Conservation (phyloP, 2,329 filamentous ascomycete genomes). For the Coniochaeta sp. region DNA sequence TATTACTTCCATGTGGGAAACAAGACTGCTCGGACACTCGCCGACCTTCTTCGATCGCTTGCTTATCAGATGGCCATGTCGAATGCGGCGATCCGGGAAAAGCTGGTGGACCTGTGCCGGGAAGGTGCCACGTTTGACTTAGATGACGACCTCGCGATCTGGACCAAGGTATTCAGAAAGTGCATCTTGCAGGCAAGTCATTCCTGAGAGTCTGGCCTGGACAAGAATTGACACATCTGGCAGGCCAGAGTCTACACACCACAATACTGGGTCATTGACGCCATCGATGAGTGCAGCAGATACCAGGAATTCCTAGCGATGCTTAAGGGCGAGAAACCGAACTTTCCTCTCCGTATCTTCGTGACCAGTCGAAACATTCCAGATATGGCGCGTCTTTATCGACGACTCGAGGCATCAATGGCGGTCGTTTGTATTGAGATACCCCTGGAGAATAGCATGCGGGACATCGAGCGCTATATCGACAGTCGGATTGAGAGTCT, state of each 20-base stretch:
- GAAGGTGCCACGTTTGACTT: slow-evolving; percentile 14
- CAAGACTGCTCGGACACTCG: slow-evolving; percentile 7
- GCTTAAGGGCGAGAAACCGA: slow-evolving; percentile 10
- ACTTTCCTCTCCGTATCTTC: slow-evolving; percentile 18
- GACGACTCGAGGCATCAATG: slow-evolving; percentile 4
- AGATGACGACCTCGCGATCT: slow-evolving; percentile 20
- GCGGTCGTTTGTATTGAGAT: slow-evolving; percentile 9
- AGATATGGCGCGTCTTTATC: slow-evolving; percentile 10
- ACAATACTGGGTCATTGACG: slow-evolving; percentile 27
- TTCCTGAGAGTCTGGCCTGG: too few relatives aligned
- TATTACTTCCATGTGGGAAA: slow-evolving; percentile 15
- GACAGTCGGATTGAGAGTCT: slow-evolving; percentile 11
- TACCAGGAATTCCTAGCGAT: slow-evolving; percentile 16
- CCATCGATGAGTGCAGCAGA: slow-evolving; percentile 22
- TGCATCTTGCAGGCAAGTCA: slow-evolving; percentile 18
- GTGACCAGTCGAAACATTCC: slow-evolving; percentile 18
- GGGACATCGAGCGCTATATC: slow-evolving; percentile 18
- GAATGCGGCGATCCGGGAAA: slow-evolving; percentile 13
- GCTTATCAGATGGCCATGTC: slow-evolving; percentile 24
- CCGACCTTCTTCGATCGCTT: slow-evolving; percentile 15
- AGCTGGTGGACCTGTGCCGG: slow-evolving; percentile 13
- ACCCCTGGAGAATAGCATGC: slow-evolving; percentile 14
- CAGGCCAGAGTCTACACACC: slow-evolving; percentile 8
- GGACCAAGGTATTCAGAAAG: slow-evolving; percentile 23
- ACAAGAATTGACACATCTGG: neutral